Evolutionary conservation across 2,329 filamentous ascomycete species (phyloP), one percentile per base, ranked within the genome.

Genomic region (Colletotrichum costaricense): DNA sequence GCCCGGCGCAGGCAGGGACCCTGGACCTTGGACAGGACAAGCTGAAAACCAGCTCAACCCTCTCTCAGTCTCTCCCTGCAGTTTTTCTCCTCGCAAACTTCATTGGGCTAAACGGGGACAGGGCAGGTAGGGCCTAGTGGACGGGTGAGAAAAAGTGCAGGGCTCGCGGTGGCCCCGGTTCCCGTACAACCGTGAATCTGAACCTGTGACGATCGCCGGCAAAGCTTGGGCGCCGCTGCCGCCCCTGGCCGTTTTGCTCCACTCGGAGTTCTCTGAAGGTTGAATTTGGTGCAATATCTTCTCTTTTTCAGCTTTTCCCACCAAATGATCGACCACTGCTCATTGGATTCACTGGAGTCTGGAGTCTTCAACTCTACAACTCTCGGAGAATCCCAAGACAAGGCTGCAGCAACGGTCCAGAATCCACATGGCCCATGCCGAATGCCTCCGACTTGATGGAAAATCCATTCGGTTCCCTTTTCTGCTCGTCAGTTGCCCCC

Each of bases 121-220:
- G 63, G 42, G 52, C 9, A 28, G 35, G 22, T 6, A 54, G 28
- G 38, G 22, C 62, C n/a, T 68, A 63, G 49, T 46, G 49, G 57
- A 56, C 58, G 49, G 58, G 42, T 55, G 52, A 26, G 33, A 42
- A 56, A 64, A 64, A 64, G 62, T 54, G 38, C 67, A 70, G 67
- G 67, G 60, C 67, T 70, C 38, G 26, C 46, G 28, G 24, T 65
- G 60, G 57, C 49, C 69, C 58, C 58, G 58, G 58, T 62, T 69
- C 66, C 69, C 62, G 38, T 59, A 59, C 54, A 72, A 69, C 69
- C 66, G 59, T 59, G 69, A 69, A 72, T 72, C 69, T 63, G 69
- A 69, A 60, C 38, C 35, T 58, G 65, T 58, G 65, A 62, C 65
- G 64, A 72, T 72, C 65, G 66, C 49, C 58, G n/a, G 64, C 64